Conservation (phyloP, 805 yeast species). For the Teunomyces tritomae region DNA sequence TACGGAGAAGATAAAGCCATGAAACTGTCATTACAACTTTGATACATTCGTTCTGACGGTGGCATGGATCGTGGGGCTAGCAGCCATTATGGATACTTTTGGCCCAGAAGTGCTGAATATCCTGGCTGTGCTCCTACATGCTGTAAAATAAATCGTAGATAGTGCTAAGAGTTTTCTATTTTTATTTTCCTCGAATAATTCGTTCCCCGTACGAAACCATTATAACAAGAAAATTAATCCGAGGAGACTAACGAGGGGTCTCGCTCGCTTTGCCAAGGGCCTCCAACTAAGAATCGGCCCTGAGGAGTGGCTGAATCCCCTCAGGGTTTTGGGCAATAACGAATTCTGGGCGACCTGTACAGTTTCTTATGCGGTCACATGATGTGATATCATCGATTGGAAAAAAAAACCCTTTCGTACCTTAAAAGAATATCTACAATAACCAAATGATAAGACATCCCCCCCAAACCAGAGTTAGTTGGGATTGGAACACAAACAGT, state of each 20-base stretch:
- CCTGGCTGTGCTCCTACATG: conserved; percentile 2
- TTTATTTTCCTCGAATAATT: too few relatives aligned
- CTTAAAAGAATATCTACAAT: neutral
- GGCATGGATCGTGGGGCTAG: conserved; percentile 49
- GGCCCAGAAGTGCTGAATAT: neutral
- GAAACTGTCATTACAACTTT: conserved; percentile 34
- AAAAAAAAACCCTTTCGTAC: neutral
- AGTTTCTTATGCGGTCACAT: neutral
- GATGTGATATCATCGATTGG: neutral
- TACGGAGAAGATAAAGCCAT: conserved; percentile 62
- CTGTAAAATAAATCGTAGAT: neutral
- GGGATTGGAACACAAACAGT: too few relatives aligned
- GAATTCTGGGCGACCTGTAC: neutral
- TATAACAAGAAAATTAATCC: too few relatives aligned
- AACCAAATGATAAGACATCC: too few relatives aligned
- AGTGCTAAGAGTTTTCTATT: too few relatives aligned
- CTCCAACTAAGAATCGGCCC: too few relatives aligned
- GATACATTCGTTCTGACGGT: conserved; percentile 46
- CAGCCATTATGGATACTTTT: neutral
- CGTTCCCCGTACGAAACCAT: too few relatives aligned
- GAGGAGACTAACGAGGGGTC: too few relatives aligned
- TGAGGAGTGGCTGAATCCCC: too few relatives aligned
- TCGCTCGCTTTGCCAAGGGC: too few relatives aligned
- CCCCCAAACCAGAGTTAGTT: too few relatives aligned
- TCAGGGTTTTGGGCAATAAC: too few relatives aligned